Conservation (phyloP, 2,329 filamentous ascomycete genomes). For the Ophiosphaerella narmari region DNA sequence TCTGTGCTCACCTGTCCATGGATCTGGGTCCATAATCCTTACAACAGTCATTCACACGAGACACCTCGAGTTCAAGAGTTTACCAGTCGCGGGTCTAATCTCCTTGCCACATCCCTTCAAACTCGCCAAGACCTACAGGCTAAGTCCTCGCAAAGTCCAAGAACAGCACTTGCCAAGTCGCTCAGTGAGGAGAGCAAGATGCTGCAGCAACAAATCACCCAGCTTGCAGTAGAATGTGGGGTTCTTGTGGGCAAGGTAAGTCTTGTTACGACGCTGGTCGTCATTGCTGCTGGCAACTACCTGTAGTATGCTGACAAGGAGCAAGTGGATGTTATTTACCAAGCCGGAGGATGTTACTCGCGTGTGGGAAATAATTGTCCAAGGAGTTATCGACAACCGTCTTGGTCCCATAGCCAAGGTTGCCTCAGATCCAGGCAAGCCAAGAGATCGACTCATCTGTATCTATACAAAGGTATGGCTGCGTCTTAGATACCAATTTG, state of each 20-base stretch:
- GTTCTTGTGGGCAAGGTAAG: slow-evolving; percentile 70
- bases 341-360: slow-evolving; percentile 59
- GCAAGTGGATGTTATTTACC: slow-evolving; percentile 76
- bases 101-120: slow-evolving; percentile 57
- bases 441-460: slow-evolving; percentile 60
- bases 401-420: slow-evolving; percentile 78
- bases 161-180: slow-evolving; percentile 44
- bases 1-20: slow-evolving; percentile 58
- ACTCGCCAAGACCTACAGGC: slow-evolving; percentile 56
- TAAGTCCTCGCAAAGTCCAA: slow-evolving; percentile 55
- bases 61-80: slow-evolving; percentile 48
- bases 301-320: slow-evolving; percentile 7
- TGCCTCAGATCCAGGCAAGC: slow-evolving; percentile 57
- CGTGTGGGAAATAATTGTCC: slow-evolving; percentile 69
- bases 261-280: background rate
- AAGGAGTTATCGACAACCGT: slow-evolving; percentile 68
- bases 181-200: slow-evolving; percentile 50
- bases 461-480: background rate
- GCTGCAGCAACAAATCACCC: slow-evolving; percentile 61
- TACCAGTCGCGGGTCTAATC: slow-evolving; percentile 57
- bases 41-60: slow-evolving; percentile 44
- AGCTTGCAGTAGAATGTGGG: slow-evolving; percentile 62
- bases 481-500: background rate
- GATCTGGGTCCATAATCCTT: slow-evolving; percentile 75
- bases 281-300: background rate